Evolutionary conservation across 768 basidiomycete species (phyloP), one percentile per base, ranked within the genome.

Genomic region (Nevesoporus exiguus): DNA sequence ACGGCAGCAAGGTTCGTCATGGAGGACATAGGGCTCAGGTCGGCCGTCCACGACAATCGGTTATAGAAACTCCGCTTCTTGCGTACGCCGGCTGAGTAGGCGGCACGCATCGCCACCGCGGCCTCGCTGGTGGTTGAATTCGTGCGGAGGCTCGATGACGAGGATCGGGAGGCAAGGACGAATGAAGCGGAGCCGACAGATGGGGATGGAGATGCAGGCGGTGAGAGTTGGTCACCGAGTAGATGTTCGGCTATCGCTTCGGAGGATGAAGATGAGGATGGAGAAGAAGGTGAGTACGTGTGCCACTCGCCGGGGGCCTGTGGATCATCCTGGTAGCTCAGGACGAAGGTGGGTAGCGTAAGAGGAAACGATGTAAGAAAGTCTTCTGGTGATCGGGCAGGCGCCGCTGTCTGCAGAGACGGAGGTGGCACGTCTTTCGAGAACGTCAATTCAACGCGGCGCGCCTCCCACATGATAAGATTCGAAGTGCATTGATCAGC

Each of bases 401-500:
- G 69, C 47, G 65, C 65, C 53, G 53, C 58, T 17, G 44, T n/a
- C 49, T 49, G 46, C 42, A 49, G 51, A 4, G 47, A 49, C 1
- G 47, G 40, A 2, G 54, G 47, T 13, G 43, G 21, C 11, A 36
- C 52, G 14, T 61, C 58, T 34, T 56, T 60, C 30, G 50, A 44
- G 19, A 71, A 62, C 34, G 71, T 65, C 42, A 83, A 64, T 19
- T 74, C 71, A 8, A 69, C 72, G 31, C 75, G 64, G 3, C 82
- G 80, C 21, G 73, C 71, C 61, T 80, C 75, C 94, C 94, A 96
- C 40, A 80, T 70, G 17, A 74, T 66, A 15, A 93, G 77, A 64
- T 96, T 96, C 34, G 75, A 73, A 30, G 77, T 73, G 66, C 92
- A 91, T 56, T 85, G 82, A 24, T 78, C 74, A 1, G 83, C 80